Base-by-base conservation (phyloP, 768 basidiomycete species). In the Cyathus striatus region DNA sequence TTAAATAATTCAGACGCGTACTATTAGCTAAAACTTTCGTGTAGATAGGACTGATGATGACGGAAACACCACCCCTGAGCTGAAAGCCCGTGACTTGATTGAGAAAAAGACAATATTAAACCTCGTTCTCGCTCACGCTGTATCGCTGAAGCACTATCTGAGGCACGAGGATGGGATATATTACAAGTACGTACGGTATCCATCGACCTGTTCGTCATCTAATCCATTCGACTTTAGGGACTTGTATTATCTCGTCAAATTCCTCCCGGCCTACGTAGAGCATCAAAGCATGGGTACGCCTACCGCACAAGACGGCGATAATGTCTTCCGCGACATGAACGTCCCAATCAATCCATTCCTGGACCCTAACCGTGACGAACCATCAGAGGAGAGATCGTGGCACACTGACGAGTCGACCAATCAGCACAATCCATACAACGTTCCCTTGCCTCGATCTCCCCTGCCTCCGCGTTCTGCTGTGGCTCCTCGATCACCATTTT, bases 241-340 rank as follows among this genome's bases (percentile, higher is more conserved):
- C 56, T 61, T 86, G 13, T 84, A 81, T 60, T 73, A 82, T 47
- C 73, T 81, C 35, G 78, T 83, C 56, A 86, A 83, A 55, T 84
- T 79, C 56, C 70, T 88, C n/a, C 83, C 85, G 3, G 65, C 76
- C 7, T 83, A 1, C 59, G 81, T 3, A 78, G 58, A 3, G 41
- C 76, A 65, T 23, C 69, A 25, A 22, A 33, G n/a, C 49, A 55
- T 32, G 16, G 17, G 13, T 18, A 21, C 39, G 4, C 30, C 30
- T 3, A 16, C 12, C 12, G 12, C 17, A 12, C 17, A 12, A 3
- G n/a, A n/a, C n/a, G n/a, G n/a, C n/a, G 30, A 32, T 16, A 32
- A 4, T 12, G 16, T 32, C 30, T 32, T 32, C 30, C 12, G 3
- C 25, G 46, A 17, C 27, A 25, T 21, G 39, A 22, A 22, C 17